Conservation (phyloP, 768 basidiomycete species). For the Auriculariales sp. region DNA sequence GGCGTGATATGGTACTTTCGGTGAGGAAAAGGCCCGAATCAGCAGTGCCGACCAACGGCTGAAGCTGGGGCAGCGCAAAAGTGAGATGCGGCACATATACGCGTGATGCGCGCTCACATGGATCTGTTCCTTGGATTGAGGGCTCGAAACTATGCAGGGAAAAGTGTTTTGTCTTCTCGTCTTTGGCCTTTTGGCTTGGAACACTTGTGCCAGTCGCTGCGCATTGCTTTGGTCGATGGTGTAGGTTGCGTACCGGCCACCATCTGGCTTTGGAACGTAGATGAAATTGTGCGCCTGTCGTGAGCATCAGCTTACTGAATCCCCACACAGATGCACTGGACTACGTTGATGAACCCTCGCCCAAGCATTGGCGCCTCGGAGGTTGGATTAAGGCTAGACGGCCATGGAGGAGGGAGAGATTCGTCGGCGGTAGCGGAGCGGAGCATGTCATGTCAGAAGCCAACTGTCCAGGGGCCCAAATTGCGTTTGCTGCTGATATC, state of each 20-base stretch:
- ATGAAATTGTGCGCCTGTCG: background rate
- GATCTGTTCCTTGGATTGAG: background rate
- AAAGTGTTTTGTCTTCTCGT: background rate
- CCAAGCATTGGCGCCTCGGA: too few relatives aligned
- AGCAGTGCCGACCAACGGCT: background rate
- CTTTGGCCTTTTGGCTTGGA: background rate
- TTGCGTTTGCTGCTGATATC: too few relatives aligned
- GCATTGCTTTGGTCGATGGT: background rate
- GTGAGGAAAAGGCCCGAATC: background rate
- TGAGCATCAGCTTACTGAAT: too few relatives aligned
- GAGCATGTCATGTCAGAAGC: too few relatives aligned
- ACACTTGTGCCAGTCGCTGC: background rate
- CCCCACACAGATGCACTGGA: too few relatives aligned
- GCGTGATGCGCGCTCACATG: background rate
- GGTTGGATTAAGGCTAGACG: too few relatives aligned
- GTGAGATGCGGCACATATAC: background rate
- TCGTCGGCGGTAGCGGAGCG: too few relatives aligned
- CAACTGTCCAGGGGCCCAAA: too few relatives aligned
- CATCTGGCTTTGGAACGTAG: background rate
- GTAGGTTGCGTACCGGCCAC: background rate
- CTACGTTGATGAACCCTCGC: too few relatives aligned
- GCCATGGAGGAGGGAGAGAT: too few relatives aligned
- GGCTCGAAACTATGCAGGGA: background rate
- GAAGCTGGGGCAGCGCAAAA: background rate
- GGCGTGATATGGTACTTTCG: background rate